phyloP scores from a whole-genome alignment of 805 yeast species.

The Nakazawaea ernobii region DNA sequence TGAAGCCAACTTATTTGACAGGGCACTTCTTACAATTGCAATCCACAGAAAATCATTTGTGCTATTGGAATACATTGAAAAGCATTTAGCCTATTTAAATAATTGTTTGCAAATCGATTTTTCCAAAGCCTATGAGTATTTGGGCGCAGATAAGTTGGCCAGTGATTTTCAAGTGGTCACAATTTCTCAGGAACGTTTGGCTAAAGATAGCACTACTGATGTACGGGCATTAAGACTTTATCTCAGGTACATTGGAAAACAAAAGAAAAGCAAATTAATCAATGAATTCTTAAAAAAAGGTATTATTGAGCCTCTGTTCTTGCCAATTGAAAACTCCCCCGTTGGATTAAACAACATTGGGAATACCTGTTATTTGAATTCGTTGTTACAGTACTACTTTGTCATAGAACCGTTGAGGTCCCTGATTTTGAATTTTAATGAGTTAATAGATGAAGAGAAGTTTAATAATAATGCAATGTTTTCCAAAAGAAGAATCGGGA shows the following conservation, averaged over 20 bases:
- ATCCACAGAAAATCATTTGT: constrained; percentile 47
- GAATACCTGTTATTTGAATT: constrained; percentile 91
- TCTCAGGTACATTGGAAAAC: constrained; percentile 48
- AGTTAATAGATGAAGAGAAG: constrained; percentile 17
- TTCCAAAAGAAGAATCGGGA: constrained; percentile 71
- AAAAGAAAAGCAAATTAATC: constrained; percentile 51
- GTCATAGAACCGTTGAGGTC: constrained; percentile 77
- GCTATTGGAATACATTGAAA: constrained; percentile 50
- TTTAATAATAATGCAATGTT: constrained; percentile 28
- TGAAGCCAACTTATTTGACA: constrained; percentile 34
- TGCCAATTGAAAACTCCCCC: constrained; percentile 73
- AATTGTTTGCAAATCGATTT: constrained; percentile 7
- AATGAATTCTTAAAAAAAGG: constrained; percentile 56
- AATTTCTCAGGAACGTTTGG: constrained; percentile 41
- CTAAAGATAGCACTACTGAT: constrained; percentile 37
- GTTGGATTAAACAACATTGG: constrained; percentile 93
- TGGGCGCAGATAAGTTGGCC: constrained; percentile 47
- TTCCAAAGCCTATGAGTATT: constrained; percentile 34
- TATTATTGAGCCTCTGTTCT: constrained; percentile 46
- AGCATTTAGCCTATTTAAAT: constrained; percentile 29
- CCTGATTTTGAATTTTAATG: constrained; percentile 52
- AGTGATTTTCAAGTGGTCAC: constrained; percentile 52
- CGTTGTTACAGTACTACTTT: constrained; percentile 85
- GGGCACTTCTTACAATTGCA: constrained; percentile 62
- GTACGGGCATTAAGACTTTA: constrained; percentile 53